A percentile compares a stretch with the other conserved stretches of the same genome.
Conservation (phyloP, 768 basidiomycete genomes). For the Antrodiella citrinella region DNA sequence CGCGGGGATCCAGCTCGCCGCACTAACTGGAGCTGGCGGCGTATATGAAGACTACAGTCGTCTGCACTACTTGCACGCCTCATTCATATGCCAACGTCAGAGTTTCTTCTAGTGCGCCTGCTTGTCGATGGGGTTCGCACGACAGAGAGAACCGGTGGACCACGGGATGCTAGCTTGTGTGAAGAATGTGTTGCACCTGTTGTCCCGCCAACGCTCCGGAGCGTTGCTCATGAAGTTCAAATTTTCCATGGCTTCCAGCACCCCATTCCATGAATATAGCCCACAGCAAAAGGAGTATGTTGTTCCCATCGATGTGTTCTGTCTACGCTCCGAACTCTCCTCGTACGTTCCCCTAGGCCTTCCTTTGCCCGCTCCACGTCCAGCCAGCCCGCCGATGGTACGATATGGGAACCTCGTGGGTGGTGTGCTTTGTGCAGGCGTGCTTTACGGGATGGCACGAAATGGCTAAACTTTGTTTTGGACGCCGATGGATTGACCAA, state of each 20-base stretch:
- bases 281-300: neutral
- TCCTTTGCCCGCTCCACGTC: neutral
- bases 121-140: neutral
- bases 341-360: too few relatives aligned
- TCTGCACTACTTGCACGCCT: neutral
- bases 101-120: neutral
- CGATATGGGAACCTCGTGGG: neutral
- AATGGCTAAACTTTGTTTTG: neutral
- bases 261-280: neutral
- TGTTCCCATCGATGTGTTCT: neutral
- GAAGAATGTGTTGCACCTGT: neutral
- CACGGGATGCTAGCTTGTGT: neutral
- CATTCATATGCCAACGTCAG: neutral
- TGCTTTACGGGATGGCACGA: neutral
- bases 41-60: neutral
- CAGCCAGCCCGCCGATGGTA: neutral
- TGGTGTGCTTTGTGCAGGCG: neutral
- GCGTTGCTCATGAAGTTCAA: neutral
- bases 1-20: neutral
- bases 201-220: neutral
- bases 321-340: too few relatives aligned
- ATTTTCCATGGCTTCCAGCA: neutral
- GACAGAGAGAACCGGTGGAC: neutral
- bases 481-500: neutral
- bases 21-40: neutral